Evolutionary conservation across 1,284 basidiomycete species (phyloP), one percentile per base, ranked within the genome.

Genomic region (Marasmius fiardii): DNA sequence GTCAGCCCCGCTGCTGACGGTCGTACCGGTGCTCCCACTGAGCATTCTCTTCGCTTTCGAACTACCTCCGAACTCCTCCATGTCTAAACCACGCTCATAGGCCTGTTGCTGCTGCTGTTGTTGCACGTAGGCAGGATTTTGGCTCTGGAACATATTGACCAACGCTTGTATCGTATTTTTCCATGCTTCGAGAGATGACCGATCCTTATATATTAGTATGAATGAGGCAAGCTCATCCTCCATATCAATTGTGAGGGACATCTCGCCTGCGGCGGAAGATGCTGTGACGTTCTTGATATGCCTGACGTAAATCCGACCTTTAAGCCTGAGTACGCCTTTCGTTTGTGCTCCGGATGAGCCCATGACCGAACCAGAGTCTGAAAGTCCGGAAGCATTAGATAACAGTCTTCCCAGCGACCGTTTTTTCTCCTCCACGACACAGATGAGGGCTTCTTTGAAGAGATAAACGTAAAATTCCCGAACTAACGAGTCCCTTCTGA

Each of bases 361-460:
- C n/a, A 72, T 67, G 14, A 75, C 74, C 39, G 78, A 76, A 14
- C 70, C 70, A 4, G 76, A 65, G 57, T 82, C 79, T 43, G 77
- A 79, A 56, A 76, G 66, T 24, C 76, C 74, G 2, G 79, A 77
- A 4, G 82, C 78, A 44, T 77, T 81, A 31, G 84, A 82, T 2
- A 92, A 74, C 48, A 93, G 77, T 49, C 91, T 80, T 4, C 86
- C 86, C 1, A 93, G 75, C 1, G 86, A 79, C 21, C 88, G 86
- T 66, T 92, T 94, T 75, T 89, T 90, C 73, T 98, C 95, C 68
- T 98, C 96, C 21, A 92, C 85, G 14, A 98, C 92, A 70, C 95
- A 99, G 58, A 98, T 93, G 58, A 99, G 88, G 10, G 96, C 96
- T 67, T 98, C 93, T 65, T 90, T 88, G 82, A 98, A 98, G 41